A percentile compares a stretch with the other conserved stretches of the same genome.
Evolutionary conservation across 1,284 basidiomycete genomes (phyloP).

Genomic region (Heimioporus retisporus): DNA sequence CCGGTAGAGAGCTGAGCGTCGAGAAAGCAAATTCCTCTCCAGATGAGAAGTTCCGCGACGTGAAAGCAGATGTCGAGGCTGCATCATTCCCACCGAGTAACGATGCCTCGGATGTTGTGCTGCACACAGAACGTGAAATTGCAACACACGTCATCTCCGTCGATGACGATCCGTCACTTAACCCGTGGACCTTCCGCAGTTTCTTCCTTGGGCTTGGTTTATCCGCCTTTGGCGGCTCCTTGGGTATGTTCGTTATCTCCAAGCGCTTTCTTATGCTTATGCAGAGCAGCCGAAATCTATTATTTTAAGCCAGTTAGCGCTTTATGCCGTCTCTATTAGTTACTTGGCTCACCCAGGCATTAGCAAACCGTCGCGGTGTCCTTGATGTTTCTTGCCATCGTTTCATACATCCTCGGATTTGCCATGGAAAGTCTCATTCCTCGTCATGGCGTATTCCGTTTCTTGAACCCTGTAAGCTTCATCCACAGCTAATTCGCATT

Average conservation of each 20-base stretch:
- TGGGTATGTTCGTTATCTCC: background rate
- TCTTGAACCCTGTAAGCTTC: constrained; percentile 63
- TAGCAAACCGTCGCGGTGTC: constrained; percentile 63
- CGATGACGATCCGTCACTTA: constrained; percentile 65
- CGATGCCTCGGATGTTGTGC: constrained; percentile 23
- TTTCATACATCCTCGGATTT: constrained; percentile 53
- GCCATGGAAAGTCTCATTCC: constrained; percentile 59
- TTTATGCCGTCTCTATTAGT: background rate
- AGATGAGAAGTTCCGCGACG: constrained; percentile 21
- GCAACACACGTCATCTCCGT: constrained; percentile 63
- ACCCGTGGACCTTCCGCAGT: constrained; percentile 67
- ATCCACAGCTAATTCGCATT: constrained; percentile 21
- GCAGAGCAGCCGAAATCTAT: constrained; percentile 58
- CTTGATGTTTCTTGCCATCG: constrained; percentile 61
- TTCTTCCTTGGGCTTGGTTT: constrained; percentile 71
- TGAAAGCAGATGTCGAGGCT: constrained; percentile 46
- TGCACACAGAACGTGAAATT: constrained; percentile 58
- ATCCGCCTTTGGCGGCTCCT: constrained; percentile 62
- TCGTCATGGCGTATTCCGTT: constrained; percentile 56
- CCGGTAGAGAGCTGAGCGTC: constrained; percentile 27
- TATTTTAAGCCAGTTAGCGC: constrained; percentile 65
- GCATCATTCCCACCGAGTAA: constrained; percentile 9
- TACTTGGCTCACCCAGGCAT: background rate
- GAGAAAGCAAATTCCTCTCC: constrained; percentile 44
- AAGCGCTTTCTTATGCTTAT: no score